Base-by-base conservation (phyloP, 1,284 basidiomycete species). In the Papiliotrema terrestris region DNA sequence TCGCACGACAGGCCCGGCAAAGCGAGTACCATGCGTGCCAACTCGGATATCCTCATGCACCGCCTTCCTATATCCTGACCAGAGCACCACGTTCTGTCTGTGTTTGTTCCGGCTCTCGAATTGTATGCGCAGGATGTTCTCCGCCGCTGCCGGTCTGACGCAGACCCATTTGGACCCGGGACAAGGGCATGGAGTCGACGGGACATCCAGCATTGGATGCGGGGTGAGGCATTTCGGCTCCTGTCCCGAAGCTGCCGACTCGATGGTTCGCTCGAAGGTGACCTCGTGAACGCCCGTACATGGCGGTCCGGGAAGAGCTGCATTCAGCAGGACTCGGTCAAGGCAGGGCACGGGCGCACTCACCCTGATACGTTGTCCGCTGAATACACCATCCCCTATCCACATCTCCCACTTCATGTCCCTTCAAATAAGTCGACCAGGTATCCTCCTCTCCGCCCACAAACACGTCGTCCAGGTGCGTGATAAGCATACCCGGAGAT, bases 391-490 rank as follows among this genome's bases (percentile, higher is more conserved):
- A 71, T 19, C 68, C 68, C 36, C 56, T 50, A 8, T 56, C 55
- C 8, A 35, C 44, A 45, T 69, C 68, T 15, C 58, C 64, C 5
- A 55, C 20, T 3, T 55, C 26, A 5, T 47, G 25, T 4, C 64
- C 59, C 2, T 46, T 22, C 20, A 74, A 62, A 42, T 73, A 74
- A 8, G 51, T 45, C 2, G 32, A 39, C 72, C 72, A 74, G 4
- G 45, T 44, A 36, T 69, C 69, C 2, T 51, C 51, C 5, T 35
- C 35, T 4, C 61, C 61, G 8, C 62, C 65, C 26, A 72, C 35
- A 36, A 60, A 60, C 13, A 63, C 36, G 43, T 73, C 73, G 50
- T 75, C 69, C 20, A 75, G 50, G 51, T 73, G 69, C 3, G 69
- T 71, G 26, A 75, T 61, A 8, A 72, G 39, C 23, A 69, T 63